phyloP scores from a whole-genome alignment of 495 filamentous ascomycete genomes.

The Aspergillus coremiiformis region DNA sequence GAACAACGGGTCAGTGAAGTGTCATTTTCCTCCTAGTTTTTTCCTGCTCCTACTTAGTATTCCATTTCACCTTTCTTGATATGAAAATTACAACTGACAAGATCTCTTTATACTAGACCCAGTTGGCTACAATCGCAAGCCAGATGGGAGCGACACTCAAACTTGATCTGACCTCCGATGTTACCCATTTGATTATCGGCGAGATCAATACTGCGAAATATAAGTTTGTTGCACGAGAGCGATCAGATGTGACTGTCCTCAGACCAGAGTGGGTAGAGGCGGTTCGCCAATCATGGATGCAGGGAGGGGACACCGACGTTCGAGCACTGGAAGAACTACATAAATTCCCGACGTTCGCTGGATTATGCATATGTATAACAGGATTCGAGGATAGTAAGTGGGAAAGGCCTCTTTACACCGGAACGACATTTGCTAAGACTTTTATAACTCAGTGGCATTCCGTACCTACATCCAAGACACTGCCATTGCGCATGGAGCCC shows the following conservation, averaged over 20 bases:
- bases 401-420: background rate
- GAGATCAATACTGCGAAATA: slow-evolving; percentile 86
- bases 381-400: slow-evolving; percentile 78
- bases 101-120: slow-evolving; percentile 44
- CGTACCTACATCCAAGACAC: slow-evolving; percentile 59
- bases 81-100: background rate
- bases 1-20: slow-evolving; percentile 63
- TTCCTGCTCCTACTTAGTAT: slow-evolving; percentile 5
- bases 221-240: slow-evolving; percentile 83
- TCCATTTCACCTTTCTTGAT: too few species aligned
- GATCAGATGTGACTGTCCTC: slow-evolving; percentile 77
- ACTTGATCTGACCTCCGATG: slow-evolving; percentile 88
- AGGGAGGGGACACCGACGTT: slow-evolving; percentile 73
- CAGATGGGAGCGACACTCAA: slow-evolving; percentile 84
- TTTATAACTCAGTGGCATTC: slow-evolving; percentile 46
- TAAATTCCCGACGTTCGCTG: slow-evolving; percentile 51
- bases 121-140: slow-evolving; percentile 57
- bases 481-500: slow-evolving; percentile 61
- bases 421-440: slow-evolving; percentile 9
- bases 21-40: background rate
- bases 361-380: slow-evolving; percentile 75
- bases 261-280: slow-evolving; percentile 76
- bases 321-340: slow-evolving; percentile 54
- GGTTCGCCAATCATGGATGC: slow-evolving; percentile 72
- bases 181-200: slow-evolving; percentile 90